A percentile compares a stretch with the other conserved stretches of the same genome.
Conservation (phyloP, 208 protist species). For the Leishmania gerbilli region DNA sequence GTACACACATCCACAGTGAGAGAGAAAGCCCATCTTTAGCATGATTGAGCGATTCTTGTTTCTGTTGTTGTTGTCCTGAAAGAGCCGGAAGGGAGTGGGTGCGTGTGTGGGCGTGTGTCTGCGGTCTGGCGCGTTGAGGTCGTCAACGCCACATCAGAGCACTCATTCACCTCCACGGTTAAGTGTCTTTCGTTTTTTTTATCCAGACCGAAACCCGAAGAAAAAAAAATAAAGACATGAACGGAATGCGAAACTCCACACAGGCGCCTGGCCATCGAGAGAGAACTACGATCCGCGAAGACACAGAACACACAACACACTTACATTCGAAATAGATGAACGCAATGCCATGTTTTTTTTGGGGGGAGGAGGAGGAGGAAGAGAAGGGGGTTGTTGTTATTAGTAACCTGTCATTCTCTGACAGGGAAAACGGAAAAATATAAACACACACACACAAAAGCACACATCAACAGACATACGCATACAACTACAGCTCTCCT, state of each 20-base stretch:
- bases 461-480: neutral
- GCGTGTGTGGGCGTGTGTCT: neutral
- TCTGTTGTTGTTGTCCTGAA: neutral
- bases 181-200: constrained; percentile 2
- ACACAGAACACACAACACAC: neutral
- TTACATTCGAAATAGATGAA: too few species aligned
- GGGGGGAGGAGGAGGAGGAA: too few species aligned
- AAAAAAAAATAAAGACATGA: neutral
- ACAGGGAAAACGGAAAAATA: neutral
- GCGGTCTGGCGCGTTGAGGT: neutral
- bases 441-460: neutral
- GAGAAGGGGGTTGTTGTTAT: too few species aligned
- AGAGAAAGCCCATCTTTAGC: neutral
- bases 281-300: neutral
- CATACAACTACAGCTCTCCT: neutral
- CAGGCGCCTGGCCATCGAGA: neutral
- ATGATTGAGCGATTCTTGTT: constrained; percentile 1
- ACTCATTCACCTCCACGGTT: constrained; percentile 3
- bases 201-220: too few species aligned
- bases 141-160: neutral
- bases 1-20: neutral
- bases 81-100: neutral
- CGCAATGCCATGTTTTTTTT: too few species aligned
- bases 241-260: neutral
- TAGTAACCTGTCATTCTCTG: too few species aligned